Evolutionary conservation across 108 stramenopile species (phyloP).

Genomic region (Cyclotella distinguenda): DNA sequence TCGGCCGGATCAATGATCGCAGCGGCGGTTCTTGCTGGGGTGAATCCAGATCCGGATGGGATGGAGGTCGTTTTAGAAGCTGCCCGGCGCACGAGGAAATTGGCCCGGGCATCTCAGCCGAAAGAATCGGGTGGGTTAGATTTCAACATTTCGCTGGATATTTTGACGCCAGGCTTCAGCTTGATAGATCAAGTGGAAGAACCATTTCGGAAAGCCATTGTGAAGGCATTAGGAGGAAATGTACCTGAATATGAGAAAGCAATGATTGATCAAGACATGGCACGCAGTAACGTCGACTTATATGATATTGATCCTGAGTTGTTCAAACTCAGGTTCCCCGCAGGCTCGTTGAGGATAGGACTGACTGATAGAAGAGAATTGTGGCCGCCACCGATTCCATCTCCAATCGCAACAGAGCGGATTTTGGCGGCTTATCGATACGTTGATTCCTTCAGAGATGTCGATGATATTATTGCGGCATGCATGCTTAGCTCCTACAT

Average conservation of each 20-base stretch:
- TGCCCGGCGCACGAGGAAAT: slow-evolving; percentile 45
- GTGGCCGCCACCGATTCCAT: slow-evolving; percentile 24
- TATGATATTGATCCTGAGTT: slow-evolving; percentile 51
- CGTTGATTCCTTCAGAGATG: slow-evolving; percentile 55
- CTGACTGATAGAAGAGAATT: slow-evolving; percentile 60
- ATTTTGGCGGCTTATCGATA: slow-evolving; percentile 57
- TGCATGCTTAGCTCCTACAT: slow-evolving; percentile 65
- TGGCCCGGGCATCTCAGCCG: neutral
- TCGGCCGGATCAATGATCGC: slow-evolving; percentile 64
- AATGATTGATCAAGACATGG: neutral
- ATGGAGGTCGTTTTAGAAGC: slow-evolving; percentile 53
- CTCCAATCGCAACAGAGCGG: slow-evolving; percentile 2
- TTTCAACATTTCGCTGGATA: slow-evolving; percentile 42
- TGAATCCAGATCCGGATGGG: slow-evolving; percentile 54
- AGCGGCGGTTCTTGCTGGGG: slow-evolving; percentile 45
- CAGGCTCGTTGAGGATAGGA: slow-evolving; percentile 49
- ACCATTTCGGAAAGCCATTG: slow-evolving; percentile 30
- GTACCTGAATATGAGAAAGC: neutral
- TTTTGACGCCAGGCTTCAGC: slow-evolving; percentile 60
- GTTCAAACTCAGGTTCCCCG: slow-evolving; percentile 33
- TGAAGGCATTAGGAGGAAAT: slow-evolving; percentile 40
- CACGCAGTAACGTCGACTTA: neutral
- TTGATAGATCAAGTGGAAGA: slow-evolving; percentile 63
- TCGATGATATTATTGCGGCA: slow-evolving; percentile 57
- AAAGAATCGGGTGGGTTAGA: neutral